Evolutionary conservation across 2,329 filamentous ascomycete species (phyloP).

Genomic region (Sarocladium oryzae): DNA sequence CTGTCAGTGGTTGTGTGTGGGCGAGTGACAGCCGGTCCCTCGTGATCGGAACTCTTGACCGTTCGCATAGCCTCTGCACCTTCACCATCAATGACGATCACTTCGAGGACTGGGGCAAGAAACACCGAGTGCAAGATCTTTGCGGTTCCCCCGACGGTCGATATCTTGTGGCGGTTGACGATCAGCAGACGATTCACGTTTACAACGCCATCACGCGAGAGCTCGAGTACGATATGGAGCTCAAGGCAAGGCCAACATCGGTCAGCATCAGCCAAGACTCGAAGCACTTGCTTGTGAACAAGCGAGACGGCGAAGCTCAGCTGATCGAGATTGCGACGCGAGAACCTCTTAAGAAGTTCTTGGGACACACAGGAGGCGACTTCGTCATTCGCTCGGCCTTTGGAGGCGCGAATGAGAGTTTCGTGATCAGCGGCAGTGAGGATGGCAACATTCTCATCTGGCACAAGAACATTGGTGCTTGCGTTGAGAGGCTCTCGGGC

Average conservation of each 20-base stretch:
- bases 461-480: constrained; percentile 75
- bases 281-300: constrained; percentile 74
- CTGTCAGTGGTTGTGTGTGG: constrained; percentile 89
- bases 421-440: constrained; percentile 88
- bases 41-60: constrained; percentile 71
- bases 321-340: constrained; percentile 71
- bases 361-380: constrained; percentile 66
- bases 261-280: constrained; percentile 78
- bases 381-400: constrained; percentile 79
- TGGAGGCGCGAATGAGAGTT: constrained; percentile 86
- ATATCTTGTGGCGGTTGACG: constrained; percentile 72
- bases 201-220: constrained; percentile 74
- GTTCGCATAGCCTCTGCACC: constrained; percentile 57
- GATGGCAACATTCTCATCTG: constrained; percentile 75
- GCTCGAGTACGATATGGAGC: constrained; percentile 65
- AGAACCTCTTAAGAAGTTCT: constrained; percentile 65
- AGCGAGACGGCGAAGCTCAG: constrained; percentile 68
- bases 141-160: constrained; percentile 75
- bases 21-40: constrained; percentile 70
- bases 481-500: constrained; percentile 69
- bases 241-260: constrained; percentile 64
- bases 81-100: constrained; percentile 61
- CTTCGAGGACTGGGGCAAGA: constrained; percentile 59
- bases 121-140: constrained; percentile 75
- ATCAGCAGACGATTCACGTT: constrained; percentile 64